Evolutionary conservation across 164 flowering plant genomes (phyloP), one percentile per base, ranked within the genome.

Genomic region (Litsea cubeba): DNA sequence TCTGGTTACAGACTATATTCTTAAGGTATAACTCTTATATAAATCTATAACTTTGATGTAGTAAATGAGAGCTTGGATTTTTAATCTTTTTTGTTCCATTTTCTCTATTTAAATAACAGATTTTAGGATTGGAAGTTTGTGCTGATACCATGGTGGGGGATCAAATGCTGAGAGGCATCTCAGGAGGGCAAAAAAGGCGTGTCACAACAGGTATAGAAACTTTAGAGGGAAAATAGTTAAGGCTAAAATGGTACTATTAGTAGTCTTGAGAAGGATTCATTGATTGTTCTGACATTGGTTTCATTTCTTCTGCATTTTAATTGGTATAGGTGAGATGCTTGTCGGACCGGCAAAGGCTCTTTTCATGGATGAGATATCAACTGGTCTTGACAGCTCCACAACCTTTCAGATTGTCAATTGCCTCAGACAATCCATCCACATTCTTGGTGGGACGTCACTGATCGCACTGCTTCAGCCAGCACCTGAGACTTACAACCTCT

Each of bases 391-490:
- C 68, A 88, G 91, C 65, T 86, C 91, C 1, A 88, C 91, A 50
- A 88, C 91, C 25, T 88, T 58, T 65, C 89, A 88, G 72, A 88
- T 92, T 57, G 89, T 90, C 76, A 88, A 89, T 63, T 84, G 86
- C 32, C 35, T 92, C 0, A 77, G 76, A 77, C 88, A 90, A 65
- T 69, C 72, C 8, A 78, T 87, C 50, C 94, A 89, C 78, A 81
- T 89, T 62, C 80, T 88, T 24, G 72, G 85, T 12, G 89, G 86
- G 69, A 90, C 92, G 2, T 87, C 89, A 12, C 24, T 91, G 50
- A 88, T 91, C 26, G 88, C 97, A 8, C 92, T 91, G 65, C 86
- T 91, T 28, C 97, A 90, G 77, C 97, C 97, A 8, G 89, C 94
- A 10, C 97, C 93, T 0, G 97, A 91, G 80, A 88, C 90, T n/a